phyloP scores from a whole-genome alignment of 495 filamentous ascomycete species.

The Tricharina praecox region DNA sequence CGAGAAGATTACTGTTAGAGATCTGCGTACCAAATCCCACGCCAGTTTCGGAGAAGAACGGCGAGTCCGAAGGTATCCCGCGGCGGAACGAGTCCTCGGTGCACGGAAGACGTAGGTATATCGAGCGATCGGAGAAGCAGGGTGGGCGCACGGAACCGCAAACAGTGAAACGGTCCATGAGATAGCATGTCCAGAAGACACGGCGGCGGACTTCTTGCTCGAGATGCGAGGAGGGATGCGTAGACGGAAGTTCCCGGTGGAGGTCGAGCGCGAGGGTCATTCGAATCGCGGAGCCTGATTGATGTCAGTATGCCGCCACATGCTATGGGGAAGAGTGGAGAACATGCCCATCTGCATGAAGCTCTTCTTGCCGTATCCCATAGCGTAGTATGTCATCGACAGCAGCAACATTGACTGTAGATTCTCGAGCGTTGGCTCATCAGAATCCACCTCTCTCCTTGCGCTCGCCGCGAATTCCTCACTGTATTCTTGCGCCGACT shows the following conservation, averaged over 20 bases:
- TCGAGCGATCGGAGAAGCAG: constrained; percentile 55
- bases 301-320: background rate
- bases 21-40: constrained; percentile 58
- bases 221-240: constrained; percentile 36
- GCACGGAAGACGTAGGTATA: constrained; percentile 48
- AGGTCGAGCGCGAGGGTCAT: constrained; percentile 67
- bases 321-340: constrained; percentile 1
- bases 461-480: constrained; percentile 53
- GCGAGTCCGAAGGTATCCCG: constrained; percentile 39
- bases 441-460: constrained; percentile 51
- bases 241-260: constrained; percentile 49
- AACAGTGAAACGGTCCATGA: constrained; percentile 62
- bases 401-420: constrained; percentile 63
- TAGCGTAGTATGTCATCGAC: constrained; percentile 53
- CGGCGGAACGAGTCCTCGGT: constrained; percentile 25
- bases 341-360: constrained; percentile 65
- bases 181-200: constrained; percentile 71
- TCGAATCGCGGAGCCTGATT: constrained; percentile 52
- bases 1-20: constrained; percentile 54
- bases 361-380: constrained; percentile 64
- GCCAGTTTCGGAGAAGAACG: constrained; percentile 43
- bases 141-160: constrained; percentile 65
- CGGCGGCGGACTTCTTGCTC: constrained; percentile 58
- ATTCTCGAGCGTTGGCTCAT: constrained; percentile 60
- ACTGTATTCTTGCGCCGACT: constrained; percentile 25